These are phyloP conservation scores for Kluyveromyces lactis DNA, from an alignment of 805 yeast genomes.

Conservation along the genomic window DNA sequence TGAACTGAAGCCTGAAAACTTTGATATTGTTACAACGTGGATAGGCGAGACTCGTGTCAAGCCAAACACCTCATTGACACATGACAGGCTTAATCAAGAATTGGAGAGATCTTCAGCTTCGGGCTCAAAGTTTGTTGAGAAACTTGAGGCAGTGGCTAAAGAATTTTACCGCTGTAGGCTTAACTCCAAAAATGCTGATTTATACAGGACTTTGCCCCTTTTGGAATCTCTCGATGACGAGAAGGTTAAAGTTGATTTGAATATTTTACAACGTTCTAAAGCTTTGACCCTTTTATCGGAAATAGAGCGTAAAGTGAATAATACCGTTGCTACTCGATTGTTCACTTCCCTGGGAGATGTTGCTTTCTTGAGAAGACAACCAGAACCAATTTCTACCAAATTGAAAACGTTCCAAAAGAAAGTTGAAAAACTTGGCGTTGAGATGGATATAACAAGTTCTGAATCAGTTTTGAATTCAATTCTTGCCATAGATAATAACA, in stretches of 20 bases:
- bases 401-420: conserved; percentile 71
- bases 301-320: conserved; percentile 70
- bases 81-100: conserved; percentile 16
- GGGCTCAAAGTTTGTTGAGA: conserved; percentile 9
- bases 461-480: conserved; percentile 67
- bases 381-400: conserved; percentile 73
- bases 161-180: conserved; percentile 21
- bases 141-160: conserved; percentile 18
- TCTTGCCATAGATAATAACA: conserved; percentile 50
- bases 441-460: conserved; percentile 66
- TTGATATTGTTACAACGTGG: conserved; percentile 68
- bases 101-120: conserved; percentile 7
- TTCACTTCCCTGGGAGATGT: conserved; percentile 70
- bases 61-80: conserved; percentile 38
- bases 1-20: conserved; percentile 63
- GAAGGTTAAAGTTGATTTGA: conserved; percentile 59
- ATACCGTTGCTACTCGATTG: conserved; percentile 74
- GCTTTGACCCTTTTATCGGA: conserved; percentile 62
- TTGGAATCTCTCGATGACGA: conserved; percentile 84
- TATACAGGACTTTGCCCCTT: conserved; percentile 44
- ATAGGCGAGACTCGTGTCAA: conserved; percentile 63
- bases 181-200: conserved; percentile 9
- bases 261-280: conserved; percentile 55
- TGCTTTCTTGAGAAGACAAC: conserved; percentile 81
- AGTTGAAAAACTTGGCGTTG: conserved; percentile 55